Percentiles rank a stretch among this genome's conserved stretches.
phyloP scores from a whole-genome alignment of 73 alveolate species.

The Paramecium primaurelia region DNA sequence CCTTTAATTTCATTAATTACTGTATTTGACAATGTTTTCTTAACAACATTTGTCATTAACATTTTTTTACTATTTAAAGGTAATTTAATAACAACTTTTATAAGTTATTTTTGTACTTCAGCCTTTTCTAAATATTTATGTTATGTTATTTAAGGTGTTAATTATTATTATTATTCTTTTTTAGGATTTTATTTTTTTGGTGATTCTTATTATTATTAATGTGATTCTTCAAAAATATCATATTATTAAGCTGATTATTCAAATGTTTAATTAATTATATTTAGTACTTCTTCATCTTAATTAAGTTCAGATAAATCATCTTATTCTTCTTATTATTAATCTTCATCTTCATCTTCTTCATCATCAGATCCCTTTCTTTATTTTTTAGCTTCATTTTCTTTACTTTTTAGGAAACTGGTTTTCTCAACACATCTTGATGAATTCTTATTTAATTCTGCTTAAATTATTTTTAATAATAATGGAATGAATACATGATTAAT shows the following conservation, averaged over 20 bases:
- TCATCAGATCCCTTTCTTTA: conserved; percentile 73
- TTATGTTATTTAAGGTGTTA: background rate
- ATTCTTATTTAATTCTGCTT: background rate
- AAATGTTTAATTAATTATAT: background rate
- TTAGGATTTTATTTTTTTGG: conserved; percentile 9
- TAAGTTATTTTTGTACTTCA: background rate
- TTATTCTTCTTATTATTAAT: conserved; percentile 54
- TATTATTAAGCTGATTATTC: conserved; percentile 35
- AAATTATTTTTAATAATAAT: background rate
- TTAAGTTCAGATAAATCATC: conserved; percentile 3
- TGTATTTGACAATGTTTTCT: conserved; percentile 56
- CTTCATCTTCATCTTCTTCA: conserved; percentile 75
- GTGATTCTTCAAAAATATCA: background rate
- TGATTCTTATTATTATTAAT: background rate
- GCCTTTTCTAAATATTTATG: background rate
- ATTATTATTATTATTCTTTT: background rate
- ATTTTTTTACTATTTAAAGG: conserved; percentile 71
- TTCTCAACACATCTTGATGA: background rate
- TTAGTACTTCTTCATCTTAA: conserved; percentile 67
- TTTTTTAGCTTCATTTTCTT: conserved; percentile 71
- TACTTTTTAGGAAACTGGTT: conserved; percentile 34
- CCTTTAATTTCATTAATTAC: conserved; percentile 60
- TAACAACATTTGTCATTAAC: conserved; percentile 65
- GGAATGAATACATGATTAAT: background rate
- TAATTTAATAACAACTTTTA: background rate